Evolutionary conservation across 2,329 filamentous ascomycete species (phyloP).

Genomic region (Sporothrix curviconia): DNA sequence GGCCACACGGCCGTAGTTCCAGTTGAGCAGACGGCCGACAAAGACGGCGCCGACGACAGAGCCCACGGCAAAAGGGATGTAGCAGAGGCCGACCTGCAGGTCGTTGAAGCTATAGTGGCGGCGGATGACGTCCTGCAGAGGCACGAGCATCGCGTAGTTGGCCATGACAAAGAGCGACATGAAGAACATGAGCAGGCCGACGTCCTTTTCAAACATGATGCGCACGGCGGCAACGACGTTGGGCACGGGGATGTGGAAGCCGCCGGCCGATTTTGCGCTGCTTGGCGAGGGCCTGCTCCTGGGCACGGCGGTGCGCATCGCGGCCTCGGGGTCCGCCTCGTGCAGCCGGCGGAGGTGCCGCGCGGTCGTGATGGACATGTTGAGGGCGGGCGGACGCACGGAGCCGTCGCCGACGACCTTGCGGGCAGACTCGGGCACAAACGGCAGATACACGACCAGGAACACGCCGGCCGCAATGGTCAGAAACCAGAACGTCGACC

Average conservation of each 20-base stretch:
- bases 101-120: conserved; percentile 29
- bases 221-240: conserved; percentile 28
- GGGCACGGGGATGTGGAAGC: conserved; percentile 23
- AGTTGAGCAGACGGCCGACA: conserved; percentile 50
- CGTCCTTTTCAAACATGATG: conserved; percentile 31
- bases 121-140: conserved; percentile 29
- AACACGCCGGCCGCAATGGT: conserved; percentile 35
- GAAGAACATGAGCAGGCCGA: conserved; percentile 29
- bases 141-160: conserved; percentile 29
- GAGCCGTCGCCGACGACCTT: conserved; percentile 42
- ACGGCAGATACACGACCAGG: conserved; percentile 26
- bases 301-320: conserved; percentile 12
- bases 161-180: conserved; percentile 31
- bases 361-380: conserved; percentile 20
- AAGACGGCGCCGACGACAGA: conserved; percentile 30
- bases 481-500: conserved; percentile 52
- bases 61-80: conserved; percentile 33
- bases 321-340: conserved; percentile 14
- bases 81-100: conserved; percentile 37
- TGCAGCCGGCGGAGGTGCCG: conserved; percentile 9
- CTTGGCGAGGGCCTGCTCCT: conserved; percentile 11
- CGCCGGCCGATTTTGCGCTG: conserved; percentile 17
- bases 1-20: conserved; percentile 53
- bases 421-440: conserved; percentile 29
- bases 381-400: conserved; percentile 29